Evolutionary conservation across 2,329 filamentous ascomycete species (phyloP), one percentile per base, ranked within the genome.

Genomic region (Trichophyton rubrum): DNA sequence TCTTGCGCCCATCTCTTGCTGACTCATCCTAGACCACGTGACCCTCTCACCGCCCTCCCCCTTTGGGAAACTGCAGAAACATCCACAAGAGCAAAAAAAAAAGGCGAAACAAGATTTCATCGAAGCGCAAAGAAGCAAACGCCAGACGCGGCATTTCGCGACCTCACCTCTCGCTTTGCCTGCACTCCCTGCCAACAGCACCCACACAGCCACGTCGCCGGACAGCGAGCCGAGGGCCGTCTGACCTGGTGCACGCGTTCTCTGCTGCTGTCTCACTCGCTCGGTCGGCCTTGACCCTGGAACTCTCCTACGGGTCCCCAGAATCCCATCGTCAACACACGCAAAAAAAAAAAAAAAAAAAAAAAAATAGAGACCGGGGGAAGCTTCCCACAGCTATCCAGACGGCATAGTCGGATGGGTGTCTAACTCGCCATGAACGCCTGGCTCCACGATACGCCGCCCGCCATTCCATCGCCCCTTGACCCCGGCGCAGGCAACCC

Each of bases 401-500:
- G 13, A 53, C 49, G 13, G 22, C 27, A 33, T 24, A 62, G 60
- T 60, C 64, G 62, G 59, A 65, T 65, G 64, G 64, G 64, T 60
- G 47, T 60, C 61, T 62, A 62, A 51, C 70, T 72, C 76, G 76
- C 75, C 71, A 79, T 79, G 77, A 79, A 78, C 75, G 74, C 74
- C 71, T 79, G 77, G 77, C 75, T 75, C 67, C 70, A 73, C 71
- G 77, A 79, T 71, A 72, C 72, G 71, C 74, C 75, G 69, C 73
- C 73, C 65, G 62, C 62, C 58, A 72, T 77, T 66, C 75, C 74
- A 66, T 77, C 40, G 40, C 40, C 74, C 71, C 72, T 73, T 70
- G 75, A 78, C 65, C 77, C 78, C 76, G 77, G 74, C 70, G 73
- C 72, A 62, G 78, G 78, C 64, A 74, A 76, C 66, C 70, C 71